Conservation (phyloP, 192 early-diverging fungal genomes). For the Allomyces macrogynus region DNA sequence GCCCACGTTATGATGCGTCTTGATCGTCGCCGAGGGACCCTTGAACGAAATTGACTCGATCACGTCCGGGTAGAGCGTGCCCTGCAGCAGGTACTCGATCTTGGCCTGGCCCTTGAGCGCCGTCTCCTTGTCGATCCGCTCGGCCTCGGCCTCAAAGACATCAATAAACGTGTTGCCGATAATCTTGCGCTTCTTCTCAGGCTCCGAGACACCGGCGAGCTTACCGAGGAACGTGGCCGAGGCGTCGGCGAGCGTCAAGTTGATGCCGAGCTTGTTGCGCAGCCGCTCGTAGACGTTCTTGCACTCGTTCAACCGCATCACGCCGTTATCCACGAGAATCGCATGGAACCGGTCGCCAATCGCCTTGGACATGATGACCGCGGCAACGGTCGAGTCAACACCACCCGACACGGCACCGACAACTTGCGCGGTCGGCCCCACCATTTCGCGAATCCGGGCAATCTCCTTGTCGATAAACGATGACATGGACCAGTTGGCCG, state of each 20-base stretch:
- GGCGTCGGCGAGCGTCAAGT: constrained; percentile 81
- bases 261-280: constrained; percentile 79
- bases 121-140: constrained; percentile 57
- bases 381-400: constrained; percentile 91
- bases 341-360: constrained; percentile 98
- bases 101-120: constrained; percentile 50
- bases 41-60: constrained; percentile 98
- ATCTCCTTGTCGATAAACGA: constrained; percentile 97
- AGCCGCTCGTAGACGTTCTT: constrained; percentile 61
- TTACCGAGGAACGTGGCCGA: constrained; percentile 61
- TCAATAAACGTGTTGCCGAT: constrained; percentile 98
- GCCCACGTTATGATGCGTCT: constrained; percentile 98
- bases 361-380: constrained; percentile 86
- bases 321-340: constrained; percentile 95
- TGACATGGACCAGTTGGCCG: constrained; percentile 84
- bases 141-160: constrained; percentile 87
- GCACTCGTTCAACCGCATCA: constrained; percentile 97
- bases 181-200: constrained; percentile 95
- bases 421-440: constrained; percentile 78
- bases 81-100: constrained; percentile 90
- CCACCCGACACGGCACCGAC: constrained; percentile 95
- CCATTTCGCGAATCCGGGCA: constrained; percentile 69
- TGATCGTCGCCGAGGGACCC: constrained; percentile 95
- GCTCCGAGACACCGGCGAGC: constrained; percentile 80
- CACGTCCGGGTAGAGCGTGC: constrained; percentile 96